A percentile compares a stretch with the other conserved stretches of the same genome.
phyloP scores from a whole-genome alignment of 2,329 filamentous ascomycete genomes.

The Diaporthe eres region DNA sequence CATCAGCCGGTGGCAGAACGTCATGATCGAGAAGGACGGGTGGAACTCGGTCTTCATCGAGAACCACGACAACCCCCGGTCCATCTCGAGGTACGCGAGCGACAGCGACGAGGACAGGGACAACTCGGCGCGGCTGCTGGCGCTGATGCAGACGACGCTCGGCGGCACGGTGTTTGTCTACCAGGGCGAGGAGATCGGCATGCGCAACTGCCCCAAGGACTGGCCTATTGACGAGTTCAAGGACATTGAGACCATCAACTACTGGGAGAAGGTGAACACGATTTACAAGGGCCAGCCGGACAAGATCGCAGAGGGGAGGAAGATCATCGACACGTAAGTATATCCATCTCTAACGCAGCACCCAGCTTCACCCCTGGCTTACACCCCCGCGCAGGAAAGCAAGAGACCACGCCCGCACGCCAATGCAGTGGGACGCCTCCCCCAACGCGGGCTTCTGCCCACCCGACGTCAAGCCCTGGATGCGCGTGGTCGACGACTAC shows the following conservation, averaged over 20 bases:
- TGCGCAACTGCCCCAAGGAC: constrained; percentile 70
- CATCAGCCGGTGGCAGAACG: constrained; percentile 70
- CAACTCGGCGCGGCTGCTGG: constrained; percentile 71
- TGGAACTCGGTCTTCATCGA: constrained; percentile 78
- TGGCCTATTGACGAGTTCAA: constrained; percentile 78
- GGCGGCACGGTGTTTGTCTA: constrained; percentile 77
- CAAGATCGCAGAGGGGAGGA: constrained; percentile 30
- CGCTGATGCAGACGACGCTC: constrained; percentile 69
- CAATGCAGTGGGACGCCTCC: constrained; percentile 78
- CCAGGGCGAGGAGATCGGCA: constrained; percentile 78
- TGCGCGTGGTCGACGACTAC: constrained; percentile 74
- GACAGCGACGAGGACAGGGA: constrained; percentile 64
- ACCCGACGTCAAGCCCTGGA: constrained; percentile 70
- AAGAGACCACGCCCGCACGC: constrained; percentile 79
- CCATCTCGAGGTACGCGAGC: constrained; percentile 68
- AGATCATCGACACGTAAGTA: constrained; percentile 37
- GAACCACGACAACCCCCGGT: constrained; percentile 76
- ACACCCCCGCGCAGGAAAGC: constrained; percentile 42
- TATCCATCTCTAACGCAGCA: neutral
- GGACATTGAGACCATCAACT: constrained; percentile 73
- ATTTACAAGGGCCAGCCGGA: constrained; percentile 34
- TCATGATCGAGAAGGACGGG: constrained; percentile 71
- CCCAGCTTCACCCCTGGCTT: neutral
- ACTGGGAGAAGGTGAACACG: constrained; percentile 57
- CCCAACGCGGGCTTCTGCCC: constrained; percentile 76